Base-by-base conservation (phyloP, 2,329 filamentous ascomycete genomes). In the Pseudocercospora eumusae region DNA sequence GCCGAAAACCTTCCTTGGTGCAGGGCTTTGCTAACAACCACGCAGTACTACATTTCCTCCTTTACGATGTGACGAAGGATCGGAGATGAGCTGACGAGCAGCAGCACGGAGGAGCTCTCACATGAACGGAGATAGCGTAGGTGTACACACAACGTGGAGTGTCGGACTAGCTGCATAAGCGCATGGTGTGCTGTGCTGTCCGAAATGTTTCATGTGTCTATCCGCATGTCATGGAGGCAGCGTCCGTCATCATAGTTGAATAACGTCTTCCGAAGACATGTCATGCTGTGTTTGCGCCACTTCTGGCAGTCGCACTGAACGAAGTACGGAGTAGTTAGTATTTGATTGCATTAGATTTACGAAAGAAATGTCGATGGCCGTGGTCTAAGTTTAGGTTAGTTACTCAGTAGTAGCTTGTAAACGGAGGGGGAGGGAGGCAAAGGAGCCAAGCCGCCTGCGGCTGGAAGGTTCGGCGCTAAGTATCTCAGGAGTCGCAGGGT, bases 11-110 rank as follows among this genome's bases (percentile, higher is more conserved):
- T 42, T 15, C 44, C 6, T 20, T n/a, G 21, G 21, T 49, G 28
- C 18, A 18, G 47, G 61, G 47, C 25, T 10, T 25, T 7, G 44
- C 68, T 73, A 59, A 74, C 59, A 28, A 25, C 10, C 25, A 42
- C 20, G 4, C 64, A 85, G 82, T 86, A 86, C 71, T 86, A 86
- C 66, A 81, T 86, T 62, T 83, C 80, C 58, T 86, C 83, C 1
- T 86, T 84, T 57, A 63, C 64, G 23, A 64, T 60, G 25, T 69
- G 54, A 64, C 13, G 50, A 23, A 25, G 20, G 9, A 45, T 47
- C 3, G 40, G 53, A 40, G 18, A 47, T 53, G 47, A n/a, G 21
- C 33, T 15, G 36, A 11, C 33, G 5, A 27, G 54, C 3, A 27
- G 54, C 3, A 27, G 54, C 21, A 28, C 25, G 47, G 21, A 52